phyloP scores from a whole-genome alignment of 2,329 filamentous ascomycete genomes.

The Blastomyces gilchristii region DNA sequence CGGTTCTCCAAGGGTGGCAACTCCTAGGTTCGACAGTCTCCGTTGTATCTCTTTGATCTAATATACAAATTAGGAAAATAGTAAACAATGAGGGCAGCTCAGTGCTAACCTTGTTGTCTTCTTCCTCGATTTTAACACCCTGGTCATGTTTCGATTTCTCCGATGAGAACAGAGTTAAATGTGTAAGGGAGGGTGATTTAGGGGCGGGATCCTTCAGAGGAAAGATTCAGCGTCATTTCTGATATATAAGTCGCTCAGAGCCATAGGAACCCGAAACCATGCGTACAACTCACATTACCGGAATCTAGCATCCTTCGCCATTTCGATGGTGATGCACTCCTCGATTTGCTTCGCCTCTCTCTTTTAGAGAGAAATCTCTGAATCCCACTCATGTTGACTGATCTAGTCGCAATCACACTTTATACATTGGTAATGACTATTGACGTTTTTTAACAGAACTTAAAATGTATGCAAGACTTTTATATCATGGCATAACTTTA shows the following conservation, averaged over 20 bases:
- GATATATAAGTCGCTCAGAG: background rate
- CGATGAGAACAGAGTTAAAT: constrained; percentile 3
- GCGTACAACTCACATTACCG: background rate
- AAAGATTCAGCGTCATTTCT: background rate
- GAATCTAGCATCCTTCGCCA: background rate
- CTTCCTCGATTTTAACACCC: background rate
- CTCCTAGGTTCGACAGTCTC: constrained; percentile 29
- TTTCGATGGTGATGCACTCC: constrained; percentile 2
- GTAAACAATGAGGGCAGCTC: background rate
- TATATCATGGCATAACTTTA: background rate
- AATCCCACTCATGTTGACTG: constrained; percentile 30
- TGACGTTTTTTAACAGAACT: background rate
- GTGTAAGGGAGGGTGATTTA: background rate
- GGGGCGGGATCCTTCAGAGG: background rate
- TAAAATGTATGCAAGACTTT: background rate
- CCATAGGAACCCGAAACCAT: background rate
- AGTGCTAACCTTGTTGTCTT: constrained; percentile 3
- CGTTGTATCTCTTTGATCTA: constrained; percentile 6
- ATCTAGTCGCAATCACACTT: background rate
- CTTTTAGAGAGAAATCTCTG: constrained; percentile 34
- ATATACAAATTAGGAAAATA: background rate
- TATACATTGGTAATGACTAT: background rate
- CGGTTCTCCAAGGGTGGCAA: constrained; percentile 46
- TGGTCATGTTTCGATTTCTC: background rate
- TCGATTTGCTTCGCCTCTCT: constrained; percentile 24